Evolutionary conservation across 1,284 basidiomycete species (phyloP), one percentile per base, ranked within the genome.

Genomic region (Cutaneotrichosporon mucoides): DNA sequence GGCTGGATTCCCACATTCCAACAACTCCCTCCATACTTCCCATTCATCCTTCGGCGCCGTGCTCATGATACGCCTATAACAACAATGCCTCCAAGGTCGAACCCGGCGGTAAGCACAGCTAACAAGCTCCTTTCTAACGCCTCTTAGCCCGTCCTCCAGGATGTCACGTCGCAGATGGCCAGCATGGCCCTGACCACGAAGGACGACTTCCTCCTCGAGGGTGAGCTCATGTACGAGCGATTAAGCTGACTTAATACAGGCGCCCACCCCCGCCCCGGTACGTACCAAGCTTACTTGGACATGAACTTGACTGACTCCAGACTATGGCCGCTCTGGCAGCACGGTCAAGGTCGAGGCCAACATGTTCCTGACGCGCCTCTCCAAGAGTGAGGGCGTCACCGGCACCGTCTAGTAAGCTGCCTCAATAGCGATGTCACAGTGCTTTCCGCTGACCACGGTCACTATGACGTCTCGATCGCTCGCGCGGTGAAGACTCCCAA

Each of bases 321-420:
- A 62, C 47, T 70, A 67, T 55, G 76, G 76, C 12, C 72, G 61
- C 5, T 45, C 59, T 16, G 76, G 76, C 4, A 61, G 63, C 45
- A 38, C 61, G 2, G 73, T 76, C 57, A 52, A 57, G 6, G 74
- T 77, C 51, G 46, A 66, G 7, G 75, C 76, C 16, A 78, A 77
- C 63, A 75, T 76, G 75, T 77, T 64, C 62, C 59, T 65, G 43
- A 62, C 68, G 11, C 61, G 69, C 15, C 73, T 73, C 64, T n/a
- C 35, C 41, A 70, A 72, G 57, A 60, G 38, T 8, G 38, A 8
- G 38, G 8, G 9, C 38, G 38, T 62, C 7, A 52, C 62, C 24
- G 72, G 69, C 8, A 66, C 63, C 12, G 62, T 75, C 59, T 55
- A 67, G 70, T 71, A 24, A 24, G 24, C 24, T 24, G 24, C 24